phyloP scores from a whole-genome alignment of 148 eudicot species.

The Rhododendron vialii region DNA sequence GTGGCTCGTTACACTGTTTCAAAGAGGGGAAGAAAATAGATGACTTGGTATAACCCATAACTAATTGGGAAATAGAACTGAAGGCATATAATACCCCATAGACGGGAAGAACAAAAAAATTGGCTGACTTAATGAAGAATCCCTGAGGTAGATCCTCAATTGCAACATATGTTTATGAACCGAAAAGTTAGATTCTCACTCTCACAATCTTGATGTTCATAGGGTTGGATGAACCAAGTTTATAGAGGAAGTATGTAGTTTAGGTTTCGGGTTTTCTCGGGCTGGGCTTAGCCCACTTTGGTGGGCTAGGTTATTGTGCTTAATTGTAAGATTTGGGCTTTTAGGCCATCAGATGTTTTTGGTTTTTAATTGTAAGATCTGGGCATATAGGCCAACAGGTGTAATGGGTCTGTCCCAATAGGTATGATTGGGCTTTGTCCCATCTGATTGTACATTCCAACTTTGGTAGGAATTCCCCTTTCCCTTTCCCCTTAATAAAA shows the following conservation, averaged over 20 bases:
- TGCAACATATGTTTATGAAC: not conserved
- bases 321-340: too few species aligned
- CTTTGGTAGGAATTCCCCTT: too few species aligned
- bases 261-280: too few species aligned
- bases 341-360: too few species aligned
- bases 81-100: not conserved
- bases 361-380: too few species aligned
- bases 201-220: not conserved
- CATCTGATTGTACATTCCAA: too few species aligned
- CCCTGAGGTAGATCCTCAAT: not conserved
- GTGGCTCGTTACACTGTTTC: constrained; percentile 88
- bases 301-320: too few species aligned
- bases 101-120: not conserved
- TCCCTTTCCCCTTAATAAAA: too few species aligned
- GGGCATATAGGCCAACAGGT: too few species aligned
- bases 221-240: not conserved
- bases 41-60: not conserved
- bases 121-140: not conserved
- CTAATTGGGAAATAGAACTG: not conserved
- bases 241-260: not conserved
- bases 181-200: not conserved
- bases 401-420: too few species aligned
- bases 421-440: too few species aligned
- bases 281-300: too few species aligned
- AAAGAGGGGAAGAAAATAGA: constrained; percentile 8